phyloP scores from a whole-genome alignment of 768 basidiomycete genomes.

The Suillus americanus region DNA sequence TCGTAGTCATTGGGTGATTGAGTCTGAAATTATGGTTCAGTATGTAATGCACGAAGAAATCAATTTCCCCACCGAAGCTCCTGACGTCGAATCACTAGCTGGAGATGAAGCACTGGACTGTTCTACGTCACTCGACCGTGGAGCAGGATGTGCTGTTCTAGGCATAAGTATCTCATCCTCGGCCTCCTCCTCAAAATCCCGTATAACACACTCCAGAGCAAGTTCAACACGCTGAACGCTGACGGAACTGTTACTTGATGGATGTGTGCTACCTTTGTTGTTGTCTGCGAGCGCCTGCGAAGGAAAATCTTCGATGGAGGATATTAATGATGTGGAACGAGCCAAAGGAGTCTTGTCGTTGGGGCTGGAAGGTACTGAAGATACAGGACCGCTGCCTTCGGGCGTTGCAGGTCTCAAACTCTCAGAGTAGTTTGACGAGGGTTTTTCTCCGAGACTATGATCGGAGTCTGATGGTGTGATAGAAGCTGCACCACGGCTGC shows the following conservation, averaged over 20 bases:
- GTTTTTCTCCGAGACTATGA: slow-evolving; percentile 46
- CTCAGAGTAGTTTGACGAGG: slow-evolving; percentile 41
- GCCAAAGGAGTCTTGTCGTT: slow-evolving; percentile 39
- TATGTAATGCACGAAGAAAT: slow-evolving; percentile 12
- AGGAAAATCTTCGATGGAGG: slow-evolving; percentile 32
- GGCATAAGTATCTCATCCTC: slow-evolving; percentile 81
- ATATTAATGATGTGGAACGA: slow-evolving; percentile 42
- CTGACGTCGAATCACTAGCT: slow-evolving; percentile 16
- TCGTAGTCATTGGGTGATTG: slow-evolving; percentile 47
- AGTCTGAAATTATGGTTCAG: slow-evolving; percentile 21
- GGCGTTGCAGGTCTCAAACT: slow-evolving; percentile 56
- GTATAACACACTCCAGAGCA: slow-evolving; percentile 74
- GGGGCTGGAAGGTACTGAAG: slow-evolving; percentile 42
- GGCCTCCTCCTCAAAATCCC: slow-evolving; percentile 70
- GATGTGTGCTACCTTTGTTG: slow-evolving; percentile 13
- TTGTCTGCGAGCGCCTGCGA: slow-evolving; percentile 18
- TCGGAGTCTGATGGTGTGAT: slow-evolving; percentile 48
- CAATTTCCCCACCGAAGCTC: slow-evolving; percentile 24
- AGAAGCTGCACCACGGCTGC: slow-evolving; percentile 35
- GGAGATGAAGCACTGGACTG: slow-evolving; percentile 21
- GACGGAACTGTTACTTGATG: slow-evolving; percentile 48
- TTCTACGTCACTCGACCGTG: slow-evolving; percentile 35
- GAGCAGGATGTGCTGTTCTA: slow-evolving; percentile 50
- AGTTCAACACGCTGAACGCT: slow-evolving; percentile 59
- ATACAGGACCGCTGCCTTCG: slow-evolving; percentile 44